phyloP scores from a whole-genome alignment of 345 rosid species.

The Bruguiera sexangula region DNA sequence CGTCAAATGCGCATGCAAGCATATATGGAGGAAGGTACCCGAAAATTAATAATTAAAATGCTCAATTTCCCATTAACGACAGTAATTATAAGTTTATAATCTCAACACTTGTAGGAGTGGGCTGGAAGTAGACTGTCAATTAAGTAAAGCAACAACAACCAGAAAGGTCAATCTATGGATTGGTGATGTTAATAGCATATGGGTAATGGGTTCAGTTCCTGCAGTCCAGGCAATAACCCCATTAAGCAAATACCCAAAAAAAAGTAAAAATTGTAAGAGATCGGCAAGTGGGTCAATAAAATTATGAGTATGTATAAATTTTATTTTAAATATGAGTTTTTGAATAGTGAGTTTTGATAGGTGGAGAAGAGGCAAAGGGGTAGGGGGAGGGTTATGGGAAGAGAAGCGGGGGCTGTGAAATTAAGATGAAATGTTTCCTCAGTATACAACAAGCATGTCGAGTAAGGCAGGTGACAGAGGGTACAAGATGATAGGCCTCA shows the following conservation, averaged over 20 bases:
- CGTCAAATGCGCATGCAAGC: slow-evolving; percentile 70
- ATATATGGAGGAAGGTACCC: slow-evolving; percentile 26
- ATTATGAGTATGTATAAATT: neutral
- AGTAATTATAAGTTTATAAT: slow-evolving; percentile 55
- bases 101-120: slow-evolving; percentile 44
- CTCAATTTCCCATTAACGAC: slow-evolving; percentile 31
- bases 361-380: slow-evolving; percentile 9
- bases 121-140: slow-evolving; percentile 22
- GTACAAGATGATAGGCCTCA: slow-evolving; percentile 46
- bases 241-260: neutral
- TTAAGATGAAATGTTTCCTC: slow-evolving; percentile 54
- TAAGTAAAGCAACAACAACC: neutral
- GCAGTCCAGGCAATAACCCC: slow-evolving; percentile 32
- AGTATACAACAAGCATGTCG: slow-evolving; percentile 48
- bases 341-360: slow-evolving; percentile 10
- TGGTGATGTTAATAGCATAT: slow-evolving; percentile 18
- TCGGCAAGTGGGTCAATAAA: slow-evolving; percentile 20
- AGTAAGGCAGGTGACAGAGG: slow-evolving; percentile 47
- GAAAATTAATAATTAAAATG: slow-evolving; percentile 24
- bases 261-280: neutral
- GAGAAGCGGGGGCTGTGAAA: slow-evolving; percentile 33
- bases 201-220: slow-evolving; percentile 22
- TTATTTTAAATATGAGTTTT: neutral
- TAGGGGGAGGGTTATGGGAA: slow-evolving; percentile 23
- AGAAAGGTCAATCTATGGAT: slow-evolving; percentile 36